These are phyloP conservation scores for Neoboletus brunneissimus DNA, from an alignment of 768 basidiomycete genomes.

Conservation along the genomic window DNA sequence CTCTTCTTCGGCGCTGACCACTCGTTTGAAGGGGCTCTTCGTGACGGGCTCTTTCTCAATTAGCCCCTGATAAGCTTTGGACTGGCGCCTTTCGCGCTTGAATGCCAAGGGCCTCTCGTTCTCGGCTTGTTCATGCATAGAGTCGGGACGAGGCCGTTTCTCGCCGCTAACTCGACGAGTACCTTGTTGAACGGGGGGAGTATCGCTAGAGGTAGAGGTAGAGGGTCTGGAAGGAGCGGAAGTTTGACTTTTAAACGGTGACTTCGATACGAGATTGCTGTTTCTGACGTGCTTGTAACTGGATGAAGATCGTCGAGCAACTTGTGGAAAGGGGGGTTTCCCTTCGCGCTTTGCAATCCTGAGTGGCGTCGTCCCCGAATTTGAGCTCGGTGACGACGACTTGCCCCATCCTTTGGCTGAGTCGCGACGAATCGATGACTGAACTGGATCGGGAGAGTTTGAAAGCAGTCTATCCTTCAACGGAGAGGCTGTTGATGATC, in stretches of 20 bases:
- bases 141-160: slow-evolving; percentile 70
- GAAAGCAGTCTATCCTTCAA: slow-evolving; percentile 59
- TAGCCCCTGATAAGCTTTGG: slow-evolving; percentile 69
- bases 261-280: slow-evolving; percentile 81
- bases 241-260: slow-evolving; percentile 74
- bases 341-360: slow-evolving; percentile 72
- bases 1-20: slow-evolving; percentile 27
- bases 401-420: slow-evolving; percentile 65
- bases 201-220: slow-evolving; percentile 10
- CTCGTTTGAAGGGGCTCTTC: slow-evolving; percentile 72
- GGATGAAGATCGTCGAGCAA: slow-evolving; percentile 70
- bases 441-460: slow-evolving; percentile 62
- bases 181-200: slow-evolving; percentile 11
- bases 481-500: slow-evolving; percentile 39
- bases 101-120: slow-evolving; percentile 69
- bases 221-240: slow-evolving; percentile 42
- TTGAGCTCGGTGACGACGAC: slow-evolving; percentile 32
- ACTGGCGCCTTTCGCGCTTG: slow-evolving; percentile 73
- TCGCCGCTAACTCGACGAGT: slow-evolving; percentile 66
- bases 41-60: slow-evolving; percentile 75
- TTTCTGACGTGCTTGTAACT: slow-evolving; percentile 77
- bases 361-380: slow-evolving; percentile 55
- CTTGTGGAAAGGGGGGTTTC: slow-evolving; percentile 38
- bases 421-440: slow-evolving; percentile 59
- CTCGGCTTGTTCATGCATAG: slow-evolving; percentile 68